These are phyloP conservation scores for Mycena filopes DNA, from an alignment of 768 basidiomycete genomes.

Conservation along the genomic window DNA sequence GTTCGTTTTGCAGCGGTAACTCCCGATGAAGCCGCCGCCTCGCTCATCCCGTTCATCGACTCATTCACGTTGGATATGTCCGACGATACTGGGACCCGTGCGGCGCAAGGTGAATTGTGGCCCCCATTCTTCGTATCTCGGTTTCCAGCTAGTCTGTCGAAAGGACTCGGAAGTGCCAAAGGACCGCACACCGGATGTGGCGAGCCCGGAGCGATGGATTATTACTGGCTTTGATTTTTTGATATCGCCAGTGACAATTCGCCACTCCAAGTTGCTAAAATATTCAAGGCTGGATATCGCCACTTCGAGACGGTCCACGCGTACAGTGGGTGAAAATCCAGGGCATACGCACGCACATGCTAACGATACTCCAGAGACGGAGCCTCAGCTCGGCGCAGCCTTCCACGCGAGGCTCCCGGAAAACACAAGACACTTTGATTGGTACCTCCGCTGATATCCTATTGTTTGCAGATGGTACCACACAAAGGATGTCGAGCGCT, in stretches of 20 bases:
- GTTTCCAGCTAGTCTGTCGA: neutral
- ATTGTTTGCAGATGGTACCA: slow-evolving; percentile 54
- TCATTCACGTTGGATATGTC: slow-evolving; percentile 45
- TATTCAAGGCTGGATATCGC: slow-evolving; percentile 55
- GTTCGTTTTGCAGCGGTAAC: slow-evolving; percentile 48
- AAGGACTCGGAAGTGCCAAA: slow-evolving; percentile 16
- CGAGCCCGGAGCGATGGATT: slow-evolving; percentile 50
- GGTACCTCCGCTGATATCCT: neutral
- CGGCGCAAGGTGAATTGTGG: too few relatives aligned
- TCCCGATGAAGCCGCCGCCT: slow-evolving; percentile 53
- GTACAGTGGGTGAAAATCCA: slow-evolving; percentile 40
- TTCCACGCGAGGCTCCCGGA: slow-evolving; percentile 58
- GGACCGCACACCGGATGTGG: slow-evolving; percentile 41
- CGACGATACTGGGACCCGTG: slow-evolving; percentile 60
- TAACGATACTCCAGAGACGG: slow-evolving; percentile 43
- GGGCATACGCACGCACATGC: neutral
- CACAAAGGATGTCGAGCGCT: slow-evolving; percentile 48
- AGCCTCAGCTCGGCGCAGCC: slow-evolving; percentile 55
- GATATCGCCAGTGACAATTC: too few relatives aligned
- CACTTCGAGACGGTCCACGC: slow-evolving; percentile 55
- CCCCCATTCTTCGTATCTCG: too few relatives aligned
- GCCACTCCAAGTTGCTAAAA: too few relatives aligned
- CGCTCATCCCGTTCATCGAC: slow-evolving; percentile 50
- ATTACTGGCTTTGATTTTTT: slow-evolving; percentile 53
- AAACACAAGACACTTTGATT: neutral